A percentile compares a stretch with the other conserved stretches of the same genome.
phyloP scores from a whole-genome alignment of 2,329 filamentous ascomycete genomes.

The Scedosporium minutisporum region DNA sequence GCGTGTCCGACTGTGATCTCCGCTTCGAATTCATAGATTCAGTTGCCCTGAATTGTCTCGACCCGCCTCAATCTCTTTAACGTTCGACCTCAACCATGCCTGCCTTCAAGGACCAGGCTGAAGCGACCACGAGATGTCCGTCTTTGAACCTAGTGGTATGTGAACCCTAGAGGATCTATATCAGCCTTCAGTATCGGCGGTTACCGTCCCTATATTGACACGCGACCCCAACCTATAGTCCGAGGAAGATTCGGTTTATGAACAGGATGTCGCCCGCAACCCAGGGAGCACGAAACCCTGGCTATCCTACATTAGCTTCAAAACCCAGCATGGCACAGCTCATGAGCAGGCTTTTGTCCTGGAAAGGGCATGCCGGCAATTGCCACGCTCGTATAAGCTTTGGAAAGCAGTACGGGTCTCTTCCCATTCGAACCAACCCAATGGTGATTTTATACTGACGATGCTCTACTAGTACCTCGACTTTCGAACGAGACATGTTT shows the following conservation, averaged over 20 bases:
- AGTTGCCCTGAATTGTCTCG: no score
- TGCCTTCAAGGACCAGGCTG: no score
- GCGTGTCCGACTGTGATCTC: no score
- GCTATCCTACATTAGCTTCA: conserved; percentile 89
- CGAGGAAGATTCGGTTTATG: conserved; percentile 88
- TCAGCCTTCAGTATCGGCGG: no score
- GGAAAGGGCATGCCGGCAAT: conserved; percentile 80
- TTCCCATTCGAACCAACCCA: background rate
- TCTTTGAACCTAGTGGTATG: background rate
- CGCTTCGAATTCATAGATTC: no score
- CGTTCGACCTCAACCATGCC: no score
- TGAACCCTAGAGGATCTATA: background rate
- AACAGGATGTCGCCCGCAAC: conserved; percentile 87
- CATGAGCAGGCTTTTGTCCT: conserved; percentile 81
- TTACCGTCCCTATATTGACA: background rate
- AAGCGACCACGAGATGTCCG: no score
- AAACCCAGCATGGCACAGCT: conserved; percentile 72
- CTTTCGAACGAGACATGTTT: conserved; percentile 72
- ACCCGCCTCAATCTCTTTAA: no score
- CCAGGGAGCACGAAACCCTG: conserved; percentile 82
- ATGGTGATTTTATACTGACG: conserved; percentile 3
- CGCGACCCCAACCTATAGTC: conserved; percentile 34
- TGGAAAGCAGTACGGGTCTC: conserved; percentile 71
- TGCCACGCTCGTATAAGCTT: conserved; percentile 93
- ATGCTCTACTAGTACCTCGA: conserved; percentile 60